Evolutionary conservation across 2,329 filamentous ascomycete species (phyloP).

Genomic region (Amauroascus niger): DNA sequence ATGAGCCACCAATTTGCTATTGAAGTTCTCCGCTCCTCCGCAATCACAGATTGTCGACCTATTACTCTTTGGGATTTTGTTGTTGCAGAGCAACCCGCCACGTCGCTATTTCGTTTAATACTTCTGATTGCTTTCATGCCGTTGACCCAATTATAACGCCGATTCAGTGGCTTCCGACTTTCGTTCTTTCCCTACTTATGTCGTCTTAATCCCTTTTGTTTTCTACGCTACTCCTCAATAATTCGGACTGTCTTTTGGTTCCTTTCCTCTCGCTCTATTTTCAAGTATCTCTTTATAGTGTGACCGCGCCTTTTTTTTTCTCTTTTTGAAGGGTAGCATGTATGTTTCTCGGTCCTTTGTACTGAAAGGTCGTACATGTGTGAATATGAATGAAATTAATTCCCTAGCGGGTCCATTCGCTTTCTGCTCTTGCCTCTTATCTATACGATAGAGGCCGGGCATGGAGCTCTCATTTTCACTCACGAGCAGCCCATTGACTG

Average conservation of each 20-base stretch:
- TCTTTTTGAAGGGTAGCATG: background rate
- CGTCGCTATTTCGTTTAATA: constrained; percentile 1
- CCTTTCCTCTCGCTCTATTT: background rate
- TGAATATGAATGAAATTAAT: constrained; percentile 8
- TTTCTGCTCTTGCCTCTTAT: background rate
- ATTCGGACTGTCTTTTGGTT: background rate
- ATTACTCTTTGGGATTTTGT: background rate
- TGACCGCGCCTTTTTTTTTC: background rate
- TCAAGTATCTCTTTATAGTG: background rate
- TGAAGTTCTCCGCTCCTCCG: constrained; percentile 4
- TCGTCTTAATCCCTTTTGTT: constrained; percentile 7
- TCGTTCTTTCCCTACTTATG: constrained; percentile 3
- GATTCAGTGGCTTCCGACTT: background rate
- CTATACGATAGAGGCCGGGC: no score
- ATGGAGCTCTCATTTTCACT: no score
- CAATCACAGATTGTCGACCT: background rate
- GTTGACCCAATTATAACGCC: background rate
- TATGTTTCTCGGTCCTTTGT: constrained; percentile 3
- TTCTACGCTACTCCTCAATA: background rate
- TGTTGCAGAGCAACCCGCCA: constrained; percentile 11
- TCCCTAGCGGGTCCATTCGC: background rate
- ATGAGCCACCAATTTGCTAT: constrained; percentile 1
- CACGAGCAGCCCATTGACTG: no score
- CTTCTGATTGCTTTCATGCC: background rate
- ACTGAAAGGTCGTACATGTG: background rate